Base-by-base conservation (phyloP, 768 basidiomycete genomes). In the Aureoboletus auriporus region DNA sequence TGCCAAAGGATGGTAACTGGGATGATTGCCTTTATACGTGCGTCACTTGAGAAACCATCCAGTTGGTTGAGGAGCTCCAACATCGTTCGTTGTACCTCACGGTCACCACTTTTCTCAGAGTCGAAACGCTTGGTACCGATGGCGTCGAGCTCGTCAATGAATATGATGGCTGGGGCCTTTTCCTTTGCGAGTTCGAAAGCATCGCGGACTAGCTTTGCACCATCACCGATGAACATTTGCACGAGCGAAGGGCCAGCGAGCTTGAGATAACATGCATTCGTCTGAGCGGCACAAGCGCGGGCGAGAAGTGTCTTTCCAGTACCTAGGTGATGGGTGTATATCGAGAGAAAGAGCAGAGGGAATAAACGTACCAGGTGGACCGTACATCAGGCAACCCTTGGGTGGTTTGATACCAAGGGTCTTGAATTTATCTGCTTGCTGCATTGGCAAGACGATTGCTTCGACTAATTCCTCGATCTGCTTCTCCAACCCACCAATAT, bases 11-110 rank as follows among this genome's bases (percentile, higher is more conserved):
- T 44, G 44, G 34, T 26, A 6, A 17, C 26, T 29, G 14, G 34
- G 49, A 51, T 14, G 17, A 51, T 52, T 57, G 86, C 94, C 83
- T 99, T 99, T 75, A 99, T 99, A 54, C 94, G 81, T 50, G 93
- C 90, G 61, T 98, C 94, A 57, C 90, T 93, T 51, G 91, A 88
- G 71, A 99, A 99, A 28, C 96, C 96, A 61, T 99, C 96, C 37
- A 98, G 75, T 69, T 99, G 96, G 68, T 99, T 99, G 54, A 99
- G 80, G 39, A 99, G 77, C 66, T 99, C 96, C 63, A 99, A 75
- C 96, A 99, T 99, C n/a, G 96, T 99, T 53, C 96, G 75, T 69
- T 99, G 96, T n/a, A 99, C 96, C 66, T 99, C 96, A 65, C 96
- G 82, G 69, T 99, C 96, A 53, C 96, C 96, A 61, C 91, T 91